These are phyloP conservation scores for Phytopythium litorale DNA, from an alignment of 352 stramenopile species.

Conservation along the genomic window DNA sequence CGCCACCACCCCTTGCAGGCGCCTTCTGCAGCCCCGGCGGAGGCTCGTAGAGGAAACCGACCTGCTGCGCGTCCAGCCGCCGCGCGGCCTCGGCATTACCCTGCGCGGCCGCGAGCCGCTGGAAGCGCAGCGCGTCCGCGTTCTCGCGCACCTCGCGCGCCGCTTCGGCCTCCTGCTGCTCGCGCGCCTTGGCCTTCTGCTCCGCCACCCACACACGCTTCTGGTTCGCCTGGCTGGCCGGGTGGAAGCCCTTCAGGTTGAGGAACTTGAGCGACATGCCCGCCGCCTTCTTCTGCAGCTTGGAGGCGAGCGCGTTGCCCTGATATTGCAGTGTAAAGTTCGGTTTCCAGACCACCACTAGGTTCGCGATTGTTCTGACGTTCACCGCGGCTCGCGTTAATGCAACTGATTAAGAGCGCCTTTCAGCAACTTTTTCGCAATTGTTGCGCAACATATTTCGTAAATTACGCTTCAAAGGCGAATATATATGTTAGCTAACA, in stretches of 20 bases:
- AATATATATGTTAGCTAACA: too few species aligned
- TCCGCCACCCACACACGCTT: conserved; percentile 84
- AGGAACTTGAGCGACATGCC: conserved; percentile 81
- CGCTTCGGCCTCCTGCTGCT: conserved; percentile 53
- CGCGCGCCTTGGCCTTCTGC: conserved; percentile 50
- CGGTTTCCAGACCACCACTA: too few species aligned
- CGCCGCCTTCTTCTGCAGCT: neutral
- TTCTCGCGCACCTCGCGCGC: conserved; percentile 65
- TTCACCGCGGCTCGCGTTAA: too few species aligned
- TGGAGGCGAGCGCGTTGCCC: too few species aligned
- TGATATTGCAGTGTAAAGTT: too few species aligned
- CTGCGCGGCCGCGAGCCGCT: conserved; percentile 51
- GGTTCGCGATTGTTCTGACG: too few species aligned
- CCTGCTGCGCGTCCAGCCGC: conserved; percentile 44
- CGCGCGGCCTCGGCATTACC: conserved; percentile 46
- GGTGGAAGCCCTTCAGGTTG: conserved; percentile 77
- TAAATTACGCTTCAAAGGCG: too few species aligned
- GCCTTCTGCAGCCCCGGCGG: conserved; percentile 60
- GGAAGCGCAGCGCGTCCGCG: conserved; percentile 43
- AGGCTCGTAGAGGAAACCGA: conserved; percentile 73
- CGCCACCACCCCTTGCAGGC: conserved; percentile 8
- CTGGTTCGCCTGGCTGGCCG: conserved; percentile 77
- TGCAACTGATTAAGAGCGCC: too few species aligned
- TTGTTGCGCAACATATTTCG: too few species aligned
- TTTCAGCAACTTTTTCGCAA: too few species aligned